Evolutionary conservation across 2,329 filamentous ascomycete species (phyloP).

Genomic region (Dothidotthia symphoricarpi): DNA sequence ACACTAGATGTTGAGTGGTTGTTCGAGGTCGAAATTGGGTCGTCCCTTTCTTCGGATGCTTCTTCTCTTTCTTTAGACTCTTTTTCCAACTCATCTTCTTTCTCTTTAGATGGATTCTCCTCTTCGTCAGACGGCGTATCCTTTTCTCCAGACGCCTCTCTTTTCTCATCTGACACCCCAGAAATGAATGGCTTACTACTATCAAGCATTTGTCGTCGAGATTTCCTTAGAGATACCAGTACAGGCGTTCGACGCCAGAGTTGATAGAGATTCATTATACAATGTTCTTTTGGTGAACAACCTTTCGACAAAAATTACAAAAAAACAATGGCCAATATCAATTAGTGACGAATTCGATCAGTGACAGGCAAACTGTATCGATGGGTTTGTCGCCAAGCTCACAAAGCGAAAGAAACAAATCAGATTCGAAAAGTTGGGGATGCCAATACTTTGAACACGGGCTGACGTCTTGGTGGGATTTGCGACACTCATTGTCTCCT

Average conservation of each 20-base stretch:
- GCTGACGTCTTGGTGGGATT: slow-evolving; percentile 15
- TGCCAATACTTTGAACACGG: slow-evolving; percentile 33
- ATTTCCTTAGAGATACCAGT: slow-evolving; percentile 11
- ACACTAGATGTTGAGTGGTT: neutral
- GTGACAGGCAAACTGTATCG: slow-evolving; percentile 22
- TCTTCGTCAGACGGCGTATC: slow-evolving; percentile 9
- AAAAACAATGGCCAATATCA: slow-evolving; percentile 7
- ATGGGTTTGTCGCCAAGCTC: too few relatives aligned
- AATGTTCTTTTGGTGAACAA: slow-evolving; percentile 2
- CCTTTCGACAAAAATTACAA: slow-evolving; percentile 10
- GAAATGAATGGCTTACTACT: slow-evolving; percentile 8
- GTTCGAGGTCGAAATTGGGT: neutral
- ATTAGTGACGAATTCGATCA: slow-evolving; percentile 3
- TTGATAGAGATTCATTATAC: slow-evolving; percentile 28
- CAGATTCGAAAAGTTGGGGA: slow-evolving; percentile 21
- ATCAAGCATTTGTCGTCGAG: slow-evolving; percentile 22
- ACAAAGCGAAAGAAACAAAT: slow-evolving; percentile 17
- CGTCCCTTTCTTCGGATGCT: too few relatives aligned
- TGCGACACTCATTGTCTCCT: slow-evolving; percentile 16
- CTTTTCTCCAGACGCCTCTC: slow-evolving; percentile 2
- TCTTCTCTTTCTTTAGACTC: too few relatives aligned
- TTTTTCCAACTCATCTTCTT: too few relatives aligned
- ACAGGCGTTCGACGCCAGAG: slow-evolving; percentile 31
- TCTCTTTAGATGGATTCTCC: slow-evolving; percentile 9
- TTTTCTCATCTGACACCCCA: slow-evolving; percentile 3